Evolutionary conservation across 345 rosid genomes (phyloP).

Genomic region (Salix brachista): DNA sequence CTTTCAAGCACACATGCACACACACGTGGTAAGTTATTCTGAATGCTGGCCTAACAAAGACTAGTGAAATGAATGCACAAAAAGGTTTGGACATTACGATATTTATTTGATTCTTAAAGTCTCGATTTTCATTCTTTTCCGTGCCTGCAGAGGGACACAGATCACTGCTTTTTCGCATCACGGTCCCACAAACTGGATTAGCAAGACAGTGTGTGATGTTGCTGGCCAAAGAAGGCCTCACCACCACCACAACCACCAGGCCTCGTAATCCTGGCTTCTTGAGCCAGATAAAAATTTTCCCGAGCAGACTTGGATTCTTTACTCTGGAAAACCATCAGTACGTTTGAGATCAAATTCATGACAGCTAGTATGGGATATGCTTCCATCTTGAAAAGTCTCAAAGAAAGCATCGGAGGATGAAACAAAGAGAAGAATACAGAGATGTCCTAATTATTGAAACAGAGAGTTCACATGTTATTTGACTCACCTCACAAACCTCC

Average conservation of each 20-base stretch:
- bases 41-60: background rate
- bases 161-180: background rate
- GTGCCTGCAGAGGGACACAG: background rate
- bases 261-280: background rate
- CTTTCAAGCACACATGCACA: background rate
- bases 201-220: background rate
- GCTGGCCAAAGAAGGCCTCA: background rate
- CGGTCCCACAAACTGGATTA: conserved; percentile 9
- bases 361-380: background rate
- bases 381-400: background rate
- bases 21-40: conserved; percentile 3
- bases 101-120: background rate
- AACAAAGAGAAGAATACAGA: conserved; percentile 18
- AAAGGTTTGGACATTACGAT: background rate
- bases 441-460: conserved; percentile 7
- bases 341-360: background rate
- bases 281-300: background rate
- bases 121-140: background rate
- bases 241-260: background rate
- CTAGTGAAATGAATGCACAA: background rate
- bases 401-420: background rate
- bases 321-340: background rate
- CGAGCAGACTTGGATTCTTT: background rate
- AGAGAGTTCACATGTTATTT: conserved; percentile 14
- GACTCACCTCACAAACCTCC: conserved; percentile 4